phyloP scores from a whole-genome alignment of 371 early-diverging fungal genomes.

The Mucor irregularis region DNA sequence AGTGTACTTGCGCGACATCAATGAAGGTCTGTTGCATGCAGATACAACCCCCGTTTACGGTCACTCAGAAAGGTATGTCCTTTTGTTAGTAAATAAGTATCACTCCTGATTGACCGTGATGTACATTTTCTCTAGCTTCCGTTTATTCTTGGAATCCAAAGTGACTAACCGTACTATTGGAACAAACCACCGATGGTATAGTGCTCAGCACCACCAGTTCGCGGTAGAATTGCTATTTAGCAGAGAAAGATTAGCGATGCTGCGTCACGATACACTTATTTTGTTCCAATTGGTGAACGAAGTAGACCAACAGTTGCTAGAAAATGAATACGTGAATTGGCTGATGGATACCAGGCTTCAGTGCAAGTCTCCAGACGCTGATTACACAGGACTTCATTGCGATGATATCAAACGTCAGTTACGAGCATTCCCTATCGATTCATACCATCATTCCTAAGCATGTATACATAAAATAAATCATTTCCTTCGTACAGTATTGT shows the following conservation, averaged over 20 bases:
- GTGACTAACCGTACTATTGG: constrained; percentile 3
- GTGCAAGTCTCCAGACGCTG: constrained; percentile 29
- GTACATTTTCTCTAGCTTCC: constrained; percentile 17
- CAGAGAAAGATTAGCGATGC: constrained; percentile 56
- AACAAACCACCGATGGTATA: constrained; percentile 33
- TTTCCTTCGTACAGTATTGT: too few relatives aligned
- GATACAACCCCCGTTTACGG: constrained; percentile 26
- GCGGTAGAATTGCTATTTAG: constrained; percentile 54
- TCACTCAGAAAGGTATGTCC: constrained; percentile 36
- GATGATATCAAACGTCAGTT: constrained; percentile 26
- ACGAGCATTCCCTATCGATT: constrained; percentile 6
- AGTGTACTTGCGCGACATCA: constrained; percentile 54
- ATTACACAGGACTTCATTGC: constrained; percentile 16
- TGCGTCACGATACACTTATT: constrained; percentile 58
- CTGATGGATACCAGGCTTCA: constrained; percentile 54
- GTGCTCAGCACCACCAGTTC: constrained; percentile 48
- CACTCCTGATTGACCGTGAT: not conserved
- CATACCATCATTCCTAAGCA: too few relatives aligned
- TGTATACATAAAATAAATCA: too few relatives aligned
- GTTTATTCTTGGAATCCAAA: constrained; percentile 23
- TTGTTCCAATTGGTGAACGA: constrained; percentile 59
- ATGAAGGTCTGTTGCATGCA: constrained; percentile 40
- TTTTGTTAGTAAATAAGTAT: too few relatives aligned
- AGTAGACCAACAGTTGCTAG: constrained; percentile 53
- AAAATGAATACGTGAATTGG: constrained; percentile 64